These are phyloP conservation scores for Penicillium sp. DNA, from an alignment of 2,329 filamentous ascomycete genomes.

Conservation along the genomic window DNA sequence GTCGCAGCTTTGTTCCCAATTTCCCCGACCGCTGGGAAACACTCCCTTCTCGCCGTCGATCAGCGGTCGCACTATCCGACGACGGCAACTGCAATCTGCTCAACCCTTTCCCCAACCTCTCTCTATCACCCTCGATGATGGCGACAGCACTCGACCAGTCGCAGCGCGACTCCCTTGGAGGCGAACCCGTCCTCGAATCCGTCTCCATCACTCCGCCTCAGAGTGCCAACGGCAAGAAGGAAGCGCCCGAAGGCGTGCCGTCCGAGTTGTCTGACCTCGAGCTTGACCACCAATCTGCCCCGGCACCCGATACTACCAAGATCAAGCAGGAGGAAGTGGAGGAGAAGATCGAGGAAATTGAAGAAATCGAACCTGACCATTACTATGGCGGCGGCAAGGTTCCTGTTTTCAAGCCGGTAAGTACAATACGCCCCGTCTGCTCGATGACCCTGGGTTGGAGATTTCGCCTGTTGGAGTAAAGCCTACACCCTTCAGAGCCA, in stretches of 20 bases:
- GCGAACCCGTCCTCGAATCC: slow-evolving; percentile 26
- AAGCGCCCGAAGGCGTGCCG: slow-evolving; percentile 41
- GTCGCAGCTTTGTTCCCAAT: slow-evolving; percentile 5
- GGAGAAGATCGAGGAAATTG: slow-evolving; percentile 65
- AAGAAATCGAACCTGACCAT: slow-evolving; percentile 78
- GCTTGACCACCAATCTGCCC: slow-evolving; percentile 32
- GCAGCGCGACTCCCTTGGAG: slow-evolving; percentile 25
- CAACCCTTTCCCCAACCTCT: slow-evolving; percentile 10
- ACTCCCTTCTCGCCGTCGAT: slow-evolving; percentile 39
- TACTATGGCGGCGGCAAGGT: slow-evolving; percentile 81
- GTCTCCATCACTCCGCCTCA: slow-evolving; percentile 45
- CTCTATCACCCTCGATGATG: slow-evolving; percentile 30
- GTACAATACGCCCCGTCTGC: slow-evolving; percentile 32
- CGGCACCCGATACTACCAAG: slow-evolving; percentile 26
- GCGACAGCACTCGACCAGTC: slow-evolving; percentile 35
- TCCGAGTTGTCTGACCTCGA: slow-evolving; percentile 45
- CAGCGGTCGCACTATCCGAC: slow-evolving; percentile 44
- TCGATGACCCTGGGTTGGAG: background rate
- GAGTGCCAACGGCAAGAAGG: slow-evolving; percentile 46
- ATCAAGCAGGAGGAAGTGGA: slow-evolving; percentile 53
- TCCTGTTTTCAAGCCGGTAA: slow-evolving; percentile 84
- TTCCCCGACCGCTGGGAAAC: slow-evolving; percentile 45
- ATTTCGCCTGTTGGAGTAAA: background rate
- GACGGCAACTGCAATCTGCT: slow-evolving; percentile 31
- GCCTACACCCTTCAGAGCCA: background rate